Evolutionary conservation across 2,329 filamentous ascomycete genomes (phyloP), one percentile per base, ranked within the genome.

Genomic region (Fusarium tupiense): DNA sequence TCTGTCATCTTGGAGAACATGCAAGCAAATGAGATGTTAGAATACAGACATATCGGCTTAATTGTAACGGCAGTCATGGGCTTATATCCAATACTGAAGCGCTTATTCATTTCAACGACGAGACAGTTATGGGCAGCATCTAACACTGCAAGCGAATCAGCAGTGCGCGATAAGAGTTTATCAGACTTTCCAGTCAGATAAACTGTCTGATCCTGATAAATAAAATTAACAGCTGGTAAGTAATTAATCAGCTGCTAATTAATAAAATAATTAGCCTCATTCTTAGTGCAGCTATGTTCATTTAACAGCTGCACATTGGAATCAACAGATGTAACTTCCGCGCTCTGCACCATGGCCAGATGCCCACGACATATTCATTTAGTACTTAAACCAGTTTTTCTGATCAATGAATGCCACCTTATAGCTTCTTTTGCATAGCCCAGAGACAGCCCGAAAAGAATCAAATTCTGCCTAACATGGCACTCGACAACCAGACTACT

Each of bases 161-260:
- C 20, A 10, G n/a, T 16, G 17, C 17, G 13, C 17, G 49, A 53
- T 53, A 26, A 43, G 29, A 26, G 19, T 22, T 54, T 33, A 38
- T 31, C 24, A 22, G 29, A 50, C 24, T n/a, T 35, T 5, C 3
- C 1, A 24, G 17, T 43, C 2, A 5, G n/a, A 35, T 54, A 35
- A 41, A 6, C 11, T 14, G 17, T 11, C 17, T 53, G 11, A 24
- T 53, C n/a, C 49, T 20, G n/a, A 24, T 37, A 37, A 53, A 26
- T 24, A 4, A 8, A n/a, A 20, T 57, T 19, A 59, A 35, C 35
- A 63, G 53, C 52, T 63, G 35, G 8, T 63, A 6, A 59, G 47
- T 35, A 12, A 41, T 38, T 63, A 26, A 59, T 3, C 52, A 59
- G 41, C 26, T 63, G 52, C 14, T 63, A 59, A 59, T 41, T n/a